phyloP scores from a whole-genome alignment of 805 yeast genomes.

The Sporopachydermia quercuum region DNA sequence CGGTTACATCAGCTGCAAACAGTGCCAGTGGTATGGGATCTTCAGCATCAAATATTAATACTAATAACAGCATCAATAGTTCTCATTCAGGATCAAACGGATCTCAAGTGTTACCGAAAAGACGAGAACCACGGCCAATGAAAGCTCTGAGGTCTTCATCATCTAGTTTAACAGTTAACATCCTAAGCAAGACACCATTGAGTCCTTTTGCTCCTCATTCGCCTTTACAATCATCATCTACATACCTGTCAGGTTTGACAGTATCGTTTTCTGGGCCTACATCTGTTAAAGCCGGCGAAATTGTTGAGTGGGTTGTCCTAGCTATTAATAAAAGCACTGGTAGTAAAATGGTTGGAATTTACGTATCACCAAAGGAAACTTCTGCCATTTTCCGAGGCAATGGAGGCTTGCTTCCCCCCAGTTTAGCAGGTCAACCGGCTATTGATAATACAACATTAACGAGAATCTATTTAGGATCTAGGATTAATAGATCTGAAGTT shows the following conservation, averaged over 20 bases:
- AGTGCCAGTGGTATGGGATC: neutral
- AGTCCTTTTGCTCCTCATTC: neutral
- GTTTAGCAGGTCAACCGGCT: slow-evolving; percentile 5
- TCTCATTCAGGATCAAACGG: no score
- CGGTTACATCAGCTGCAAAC: slow-evolving; percentile 5
- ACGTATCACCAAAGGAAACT: slow-evolving; percentile 21
- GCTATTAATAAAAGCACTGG: slow-evolving; percentile 46
- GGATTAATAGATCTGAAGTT: slow-evolving; percentile 37
- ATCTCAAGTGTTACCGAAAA: neutral
- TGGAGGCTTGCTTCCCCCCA: slow-evolving; percentile 9
- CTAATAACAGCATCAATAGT: no score
- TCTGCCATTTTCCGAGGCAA: slow-evolving; percentile 6
- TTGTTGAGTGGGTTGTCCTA: slow-evolving; percentile 48
- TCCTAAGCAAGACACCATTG: neutral
- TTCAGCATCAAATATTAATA: no score
- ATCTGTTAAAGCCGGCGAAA: slow-evolving; percentile 42
- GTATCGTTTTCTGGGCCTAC: slow-evolving; percentile 52
- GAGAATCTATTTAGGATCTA: slow-evolving; percentile 22
- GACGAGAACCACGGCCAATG: neutral
- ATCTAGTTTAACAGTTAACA: slow-evolving; percentile 3
- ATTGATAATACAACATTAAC: slow-evolving; percentile 14
- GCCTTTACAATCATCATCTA: slow-evolving; percentile 11
- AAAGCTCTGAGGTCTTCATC: slow-evolving; percentile 1
- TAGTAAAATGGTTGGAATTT: slow-evolving; percentile 36
- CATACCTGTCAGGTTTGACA: slow-evolving; percentile 22